Base-by-base conservation (phyloP, 2,329 filamentous ascomycete genomes). In the Hypocreales sp. region DNA sequence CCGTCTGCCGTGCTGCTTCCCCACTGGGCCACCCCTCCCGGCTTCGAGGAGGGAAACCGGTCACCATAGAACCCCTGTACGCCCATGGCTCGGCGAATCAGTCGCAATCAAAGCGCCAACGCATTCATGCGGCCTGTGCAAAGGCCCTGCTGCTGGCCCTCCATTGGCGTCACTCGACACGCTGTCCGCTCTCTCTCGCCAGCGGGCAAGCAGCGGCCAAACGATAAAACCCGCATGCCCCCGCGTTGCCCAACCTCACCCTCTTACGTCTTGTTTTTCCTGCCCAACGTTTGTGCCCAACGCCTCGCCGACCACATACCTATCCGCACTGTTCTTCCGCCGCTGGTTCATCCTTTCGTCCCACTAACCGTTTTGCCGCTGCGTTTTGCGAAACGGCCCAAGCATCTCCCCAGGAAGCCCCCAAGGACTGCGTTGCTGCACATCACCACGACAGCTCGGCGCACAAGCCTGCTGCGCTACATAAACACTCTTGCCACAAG, bases 151-250 rank as follows among this genome's bases (percentile, higher is more conserved):
- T 31, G n/a, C n/a, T n/a, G n/a, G n/a, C n/a, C n/a, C n/a, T n/a
- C n/a, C 19, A 28, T 32, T 32, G 30, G 33, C 30, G 33, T 32
- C 30, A 35, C 27, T 25, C 26, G 38, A 37, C 34, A 28, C 30
- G 29, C 27, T 33, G 27, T 26, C 31, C n/a, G n/a, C n/a, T n/a
- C n/a, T n/a, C n/a, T n/a, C n/a, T n/a, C n/a, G n/a, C n/a, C n/a
- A n/a, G n/a, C n/a, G n/a, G n/a, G n/a, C n/a, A n/a, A n/a, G n/a
- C n/a, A n/a, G n/a, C n/a, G n/a, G n/a, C n/a, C n/a, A 38, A 40
- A 51, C 42, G 44, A 51, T 65, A 65, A 65, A 65, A 63, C 53
- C 58, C 55, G 53, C 53, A 50, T 45, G 46, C 51, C 54, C 58
- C 60, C 57, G 53, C 48, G 40, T 48, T 44, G 51, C 53, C 51